Conservation (phyloP, 2,329 filamentous ascomycete species). For the Arthrobotrys megalospora region DNA sequence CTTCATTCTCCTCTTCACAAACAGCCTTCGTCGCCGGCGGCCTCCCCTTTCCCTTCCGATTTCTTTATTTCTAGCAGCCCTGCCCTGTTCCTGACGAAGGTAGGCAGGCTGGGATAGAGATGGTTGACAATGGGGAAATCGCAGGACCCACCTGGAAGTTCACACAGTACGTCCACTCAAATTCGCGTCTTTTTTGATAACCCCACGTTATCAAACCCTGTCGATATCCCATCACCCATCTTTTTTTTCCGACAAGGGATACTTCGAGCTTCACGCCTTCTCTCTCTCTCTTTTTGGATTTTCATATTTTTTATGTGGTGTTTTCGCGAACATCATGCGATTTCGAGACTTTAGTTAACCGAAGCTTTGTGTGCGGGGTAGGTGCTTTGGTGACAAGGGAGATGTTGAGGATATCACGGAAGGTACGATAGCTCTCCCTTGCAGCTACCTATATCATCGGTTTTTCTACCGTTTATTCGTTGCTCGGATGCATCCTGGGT, state of each 20-base stretch:
- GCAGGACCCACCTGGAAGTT: slow-evolving; percentile 99
- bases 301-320: neutral
- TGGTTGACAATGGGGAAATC: slow-evolving; percentile 91
- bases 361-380: slow-evolving; percentile 67
- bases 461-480: slow-evolving; percentile 3
- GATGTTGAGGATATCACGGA: slow-evolving; percentile 99
- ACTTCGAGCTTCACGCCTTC: slow-evolving; percentile 46
- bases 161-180: slow-evolving; percentile 83
- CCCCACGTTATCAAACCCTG: slow-evolving; percentile 23
- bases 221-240: slow-evolving; percentile 9
- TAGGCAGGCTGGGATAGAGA: slow-evolving; percentile 69
- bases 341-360: slow-evolving; percentile 47
- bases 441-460: slow-evolving; percentile 8
- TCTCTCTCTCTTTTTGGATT: slow-evolving; percentile 42
- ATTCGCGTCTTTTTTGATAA: slow-evolving; percentile 49
- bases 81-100: slow-evolving; percentile 48
- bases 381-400: slow-evolving; percentile 99
- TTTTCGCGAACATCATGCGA: slow-evolving; percentile 27
- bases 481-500: neutral
- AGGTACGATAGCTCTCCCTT: slow-evolving; percentile 72
- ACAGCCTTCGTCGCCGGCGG: neutral
- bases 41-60: slow-evolving; percentile 41
- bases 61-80: slow-evolving; percentile 40
- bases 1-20: slow-evolving; percentile 38
- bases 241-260: neutral